Evolutionary conservation across 2,329 filamentous ascomycete genomes (phyloP), one percentile per base, ranked within the genome.

Genomic region (Ophiocordyceps unilateralis): DNA sequence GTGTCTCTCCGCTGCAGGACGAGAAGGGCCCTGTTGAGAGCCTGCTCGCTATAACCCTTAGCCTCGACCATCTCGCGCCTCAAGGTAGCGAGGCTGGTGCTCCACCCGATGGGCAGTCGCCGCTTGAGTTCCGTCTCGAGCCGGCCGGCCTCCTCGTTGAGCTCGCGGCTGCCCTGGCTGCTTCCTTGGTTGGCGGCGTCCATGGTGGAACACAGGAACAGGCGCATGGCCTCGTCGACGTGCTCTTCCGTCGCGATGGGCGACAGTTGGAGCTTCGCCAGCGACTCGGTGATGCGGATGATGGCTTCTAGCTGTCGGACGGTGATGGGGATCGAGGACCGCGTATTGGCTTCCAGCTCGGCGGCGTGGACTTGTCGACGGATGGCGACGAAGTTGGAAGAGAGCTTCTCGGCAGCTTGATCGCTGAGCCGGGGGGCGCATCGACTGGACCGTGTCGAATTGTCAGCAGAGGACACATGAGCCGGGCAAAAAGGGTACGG

Each of bases 201-300:
- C 91, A 98, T 96, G 45, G 91, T 98, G 4, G 81, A 88, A 50
- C 88, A 91, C 24, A 98, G 68, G 78, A 98, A 98, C 15, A 98
- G 74, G 0, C 91, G 81, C 54, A 98, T 98, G 2, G 91, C 91
- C 65, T 98, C 91, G 55, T 98, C 89, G 42, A 98, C 91, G 56
- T 98, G 91, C 40, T 77, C 71, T 60, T 95, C 89, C 0, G 83
- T 88, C 2, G 89, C 91, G 37, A 95, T 72, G 4, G 88, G 81
- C 0, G 83, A 85, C 9, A 98, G 74, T 0, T 82, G 79, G 38
- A 98, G 69, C 61, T 98, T 98, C 44, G 91, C 91, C 2, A 98
- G 75, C 0, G 91, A 87, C 60, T 98, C 91, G 3, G 88, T 93
- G 55, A 98, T 96, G 58, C 91, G 89, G 49, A 96, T 83, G 51